Evolutionary conservation across 805 yeast species (phyloP).

Genomic region (Metschnikowia sp.): DNA sequence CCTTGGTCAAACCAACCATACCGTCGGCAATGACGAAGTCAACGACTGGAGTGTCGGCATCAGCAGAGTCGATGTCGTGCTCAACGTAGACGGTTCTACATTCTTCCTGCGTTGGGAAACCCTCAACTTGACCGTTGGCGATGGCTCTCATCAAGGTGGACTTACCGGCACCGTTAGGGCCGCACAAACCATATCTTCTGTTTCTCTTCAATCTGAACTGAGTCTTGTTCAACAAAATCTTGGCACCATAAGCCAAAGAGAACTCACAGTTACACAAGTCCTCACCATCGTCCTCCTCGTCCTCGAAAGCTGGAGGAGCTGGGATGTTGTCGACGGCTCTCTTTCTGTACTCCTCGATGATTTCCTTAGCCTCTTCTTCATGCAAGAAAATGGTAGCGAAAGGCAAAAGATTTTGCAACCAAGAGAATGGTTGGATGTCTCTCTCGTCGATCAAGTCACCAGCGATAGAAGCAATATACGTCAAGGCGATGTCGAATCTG

Average conservation of each 20-base stretch:
- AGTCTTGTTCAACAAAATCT: constrained; percentile 98
- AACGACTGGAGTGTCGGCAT: constrained; percentile 91
- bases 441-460: constrained; percentile 99
- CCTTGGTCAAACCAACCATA: constrained; percentile 68
- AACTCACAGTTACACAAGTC: constrained; percentile 99
- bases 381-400: constrained; percentile 95
- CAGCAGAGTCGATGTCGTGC: constrained; percentile 98
- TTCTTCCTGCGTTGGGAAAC: constrained; percentile 99
- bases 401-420: constrained; percentile 87
- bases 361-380: constrained; percentile 84
- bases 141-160: constrained; percentile 85
- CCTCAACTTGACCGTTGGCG: constrained; percentile 98
- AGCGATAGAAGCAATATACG: constrained; percentile 91
- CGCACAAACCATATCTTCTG: constrained; percentile 98
- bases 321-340: constrained; percentile 98
- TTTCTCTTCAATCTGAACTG: constrained; percentile 98
- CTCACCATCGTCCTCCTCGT: constrained; percentile 98
- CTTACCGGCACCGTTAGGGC: constrained; percentile 54
- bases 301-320: constrained; percentile 92
- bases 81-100: constrained; percentile 99
- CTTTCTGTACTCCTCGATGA: constrained; percentile 93
- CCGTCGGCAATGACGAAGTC: constrained; percentile 88
- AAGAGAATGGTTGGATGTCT: constrained; percentile 81
- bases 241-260: constrained; percentile 99
- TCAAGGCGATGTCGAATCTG: constrained; percentile 76